Evolutionary conservation across 306 rosid species (phyloP), one percentile per base, ranked within the genome.

Genomic region (apple (Malus domestica)): DNA sequence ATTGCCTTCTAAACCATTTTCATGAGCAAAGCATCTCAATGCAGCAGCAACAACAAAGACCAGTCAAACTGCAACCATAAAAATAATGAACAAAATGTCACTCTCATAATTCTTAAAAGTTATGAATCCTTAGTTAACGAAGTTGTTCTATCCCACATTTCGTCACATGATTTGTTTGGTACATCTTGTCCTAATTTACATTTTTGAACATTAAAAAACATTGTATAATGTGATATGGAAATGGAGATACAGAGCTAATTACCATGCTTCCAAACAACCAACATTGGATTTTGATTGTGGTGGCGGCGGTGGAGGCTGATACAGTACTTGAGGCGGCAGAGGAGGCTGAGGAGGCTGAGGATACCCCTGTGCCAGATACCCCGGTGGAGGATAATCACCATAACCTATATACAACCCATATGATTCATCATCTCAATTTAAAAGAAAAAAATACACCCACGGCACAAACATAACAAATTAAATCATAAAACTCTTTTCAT

Each of bases 231-330:
- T 58, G 19, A 51, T 23, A 51, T 6, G 32, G 11, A 32, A 27
- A 52, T 12, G 13, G 46, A 33, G 46, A 33, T 10, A 33, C 5
- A 19, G 46, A 9, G 69, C 27, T 63, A 4, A 65, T 65, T 59
- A 58, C 76, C 76, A 73, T 72, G 57, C 76, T 72, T 72, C 23
- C 10, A 58, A 15, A 67, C 55, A 59, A 38, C 67, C 68, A 29
- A 27, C 20, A 1, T 25, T 4, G 38, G 76, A 58, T 8, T 72
- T 60, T 38, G 55, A 58, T 16, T 72, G 55, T 9, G 38, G 55
- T 7, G 20, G 64, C 3, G 62, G 12, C 1, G 45, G 62, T 6
- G 54, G 25, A 57, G 29, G 66, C 15, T 72, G 66, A 38, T 55
- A 42, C 14, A 33, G 57, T 7, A 72, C 66, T 13, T 72, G 76